Base-by-base conservation (phyloP, 768 basidiomycete species). In the Mycena sanguinolenta region DNA sequence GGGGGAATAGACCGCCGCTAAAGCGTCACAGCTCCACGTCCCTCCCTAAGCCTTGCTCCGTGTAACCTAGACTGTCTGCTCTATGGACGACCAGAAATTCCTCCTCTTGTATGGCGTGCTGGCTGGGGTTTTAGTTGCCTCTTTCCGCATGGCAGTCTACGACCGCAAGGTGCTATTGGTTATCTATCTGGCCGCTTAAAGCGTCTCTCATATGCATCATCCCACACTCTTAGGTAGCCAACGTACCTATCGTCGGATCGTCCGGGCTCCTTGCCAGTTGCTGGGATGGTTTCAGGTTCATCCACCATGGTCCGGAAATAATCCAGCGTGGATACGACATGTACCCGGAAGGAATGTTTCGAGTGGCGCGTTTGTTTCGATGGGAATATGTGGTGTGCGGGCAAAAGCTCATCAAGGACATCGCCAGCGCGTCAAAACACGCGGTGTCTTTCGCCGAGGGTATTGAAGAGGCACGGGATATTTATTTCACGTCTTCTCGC, bases 361-460 rank as follows among this genome's bases (percentile, higher is more conserved):
- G 70, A 38, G 9, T 66, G 3, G 59, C 65, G 16, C 61, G 70
- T 12, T 25, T 57, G 19, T 71, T 46, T 6, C 63, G 53, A 28
- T 88, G 88, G 88, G 64, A 74, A 0, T 81, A 87, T 44, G 65
- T 89, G 17, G 71, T 85, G 9, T 72, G 76, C 21, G 76, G 74
- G 12, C 75, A 74, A 0, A 71, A 78, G 54, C 75, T 79, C 14
- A 73, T 86, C 38, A 80, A 86, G 21, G 86, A 88, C 53, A 10
- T 86, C 13, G 76, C 78, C 27, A 82, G 75, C 54, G 80, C 82
- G 0, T 72, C 82, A 0, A 84, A 87, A n/a, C 77, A 84, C 39
- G 72, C 75, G 13, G 64, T 87, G 14, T 86, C 85, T 0, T 79
- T 83, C 28, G 0, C 27, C 2, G 82, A 80, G 27, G 79, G 79